phyloP scores from a whole-genome alignment of 805 yeast genomes.

The Candida takata region DNA sequence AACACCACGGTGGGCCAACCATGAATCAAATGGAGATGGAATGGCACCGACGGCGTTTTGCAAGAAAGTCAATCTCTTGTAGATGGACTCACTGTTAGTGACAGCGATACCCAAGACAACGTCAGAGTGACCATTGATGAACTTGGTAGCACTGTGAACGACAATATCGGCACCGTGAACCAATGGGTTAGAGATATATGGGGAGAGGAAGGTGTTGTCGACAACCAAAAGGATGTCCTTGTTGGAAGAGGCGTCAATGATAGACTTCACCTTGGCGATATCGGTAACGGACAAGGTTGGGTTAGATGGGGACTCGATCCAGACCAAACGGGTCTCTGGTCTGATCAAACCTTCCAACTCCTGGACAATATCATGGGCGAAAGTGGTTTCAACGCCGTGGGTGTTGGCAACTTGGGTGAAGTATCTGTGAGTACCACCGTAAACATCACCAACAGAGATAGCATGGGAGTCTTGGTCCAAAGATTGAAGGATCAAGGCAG shows the following conservation, averaged over 20 bases:
- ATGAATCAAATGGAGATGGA: slow-evolving; percentile 85
- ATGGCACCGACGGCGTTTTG: slow-evolving; percentile 87
- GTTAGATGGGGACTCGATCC: slow-evolving; percentile 88
- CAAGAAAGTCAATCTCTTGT: slow-evolving; percentile 62
- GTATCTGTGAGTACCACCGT: slow-evolving; percentile 89
- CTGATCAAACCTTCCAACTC: slow-evolving; percentile 52
- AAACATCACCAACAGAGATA: slow-evolving; percentile 76
- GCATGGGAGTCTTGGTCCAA: slow-evolving; percentile 68
- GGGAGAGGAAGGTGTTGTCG: slow-evolving; percentile 85
- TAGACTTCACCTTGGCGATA: slow-evolving; percentile 51
- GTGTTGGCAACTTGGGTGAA: slow-evolving; percentile 79
- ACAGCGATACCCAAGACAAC: slow-evolving; percentile 83
- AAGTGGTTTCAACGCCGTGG: slow-evolving; percentile 65
- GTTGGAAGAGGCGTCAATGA: slow-evolving; percentile 44
- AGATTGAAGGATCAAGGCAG: slow-evolving; percentile 69
- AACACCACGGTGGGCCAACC: slow-evolving; percentile 90
- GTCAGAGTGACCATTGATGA: slow-evolving; percentile 88
- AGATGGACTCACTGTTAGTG: slow-evolving; percentile 52
- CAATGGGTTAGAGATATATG: slow-evolving; percentile 81
- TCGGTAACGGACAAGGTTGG: slow-evolving; percentile 80
- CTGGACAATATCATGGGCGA: slow-evolving; percentile 54
- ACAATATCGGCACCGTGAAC: slow-evolving; percentile 80
- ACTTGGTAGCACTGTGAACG: slow-evolving; percentile 84
- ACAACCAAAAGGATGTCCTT: slow-evolving; percentile 59
- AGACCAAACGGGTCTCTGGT: slow-evolving; percentile 64